Evolutionary conservation across 495 filamentous ascomycete genomes (phyloP).

Genomic region (Friedmanniomyces simplex): DNA sequence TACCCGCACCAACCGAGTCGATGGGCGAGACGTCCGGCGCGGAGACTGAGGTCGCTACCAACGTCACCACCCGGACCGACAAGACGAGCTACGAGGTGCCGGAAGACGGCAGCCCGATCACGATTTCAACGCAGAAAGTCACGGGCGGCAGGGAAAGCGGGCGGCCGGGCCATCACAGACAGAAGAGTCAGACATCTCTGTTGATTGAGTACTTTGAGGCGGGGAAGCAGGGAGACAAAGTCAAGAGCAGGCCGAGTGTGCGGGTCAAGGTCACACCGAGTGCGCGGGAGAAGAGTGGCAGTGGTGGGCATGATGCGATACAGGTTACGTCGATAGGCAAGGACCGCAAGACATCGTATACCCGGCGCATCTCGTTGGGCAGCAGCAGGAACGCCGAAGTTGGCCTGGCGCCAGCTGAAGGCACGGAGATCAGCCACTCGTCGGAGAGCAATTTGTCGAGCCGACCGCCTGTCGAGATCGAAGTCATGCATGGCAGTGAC

Average conservation of each 20-base stretch:
- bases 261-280: slow-evolving; percentile 90
- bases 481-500: slow-evolving; percentile 55
- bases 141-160: slow-evolving; percentile 43
- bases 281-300: slow-evolving; percentile 38
- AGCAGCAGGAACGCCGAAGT: slow-evolving; percentile 40
- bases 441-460: slow-evolving; percentile 65
- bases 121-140: slow-evolving; percentile 56
- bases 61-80: slow-evolving; percentile 67
- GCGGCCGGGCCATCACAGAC: slow-evolving; percentile 7
- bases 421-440: slow-evolving; percentile 54
- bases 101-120: slow-evolving; percentile 90
- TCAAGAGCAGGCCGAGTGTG: slow-evolving; percentile 72
- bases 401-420: slow-evolving; percentile 34
- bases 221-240: slow-evolving; percentile 49
- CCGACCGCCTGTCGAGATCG: slow-evolving; percentile 69
- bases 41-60: slow-evolving; percentile 59
- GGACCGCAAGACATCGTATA: slow-evolving; percentile 54
- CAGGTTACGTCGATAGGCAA: slow-evolving; percentile 69
- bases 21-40: slow-evolving; percentile 21
- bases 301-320: slow-evolving; percentile 56
- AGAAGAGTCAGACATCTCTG: slow-evolving; percentile 73
- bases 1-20: slow-evolving; percentile 30
- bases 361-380: slow-evolving; percentile 51
- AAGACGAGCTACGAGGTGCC: slow-evolving; percentile 81
- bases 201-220: slow-evolving; percentile 98